These are phyloP conservation scores for Stygiomarasmius scandens DNA, from an alignment of 1,284 basidiomycete genomes.

Conservation along the genomic window DNA sequence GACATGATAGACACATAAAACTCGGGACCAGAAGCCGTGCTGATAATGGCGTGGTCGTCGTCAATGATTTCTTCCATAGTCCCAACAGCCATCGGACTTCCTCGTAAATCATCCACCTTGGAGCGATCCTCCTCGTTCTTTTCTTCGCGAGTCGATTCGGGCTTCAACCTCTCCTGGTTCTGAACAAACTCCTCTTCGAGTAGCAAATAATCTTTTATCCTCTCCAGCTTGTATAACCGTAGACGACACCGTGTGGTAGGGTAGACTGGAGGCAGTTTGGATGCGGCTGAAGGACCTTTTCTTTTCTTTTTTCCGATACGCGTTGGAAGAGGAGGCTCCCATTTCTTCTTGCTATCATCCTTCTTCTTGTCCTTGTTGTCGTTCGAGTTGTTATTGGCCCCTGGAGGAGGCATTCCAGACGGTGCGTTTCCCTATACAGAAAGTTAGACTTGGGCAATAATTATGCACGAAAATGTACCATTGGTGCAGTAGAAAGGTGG, in stretches of 20 bases:
- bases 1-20: slow-evolving; percentile 99
- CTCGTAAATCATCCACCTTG: slow-evolving; percentile 93
- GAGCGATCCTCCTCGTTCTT: slow-evolving; percentile 95
- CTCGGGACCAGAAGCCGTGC: slow-evolving; percentile 93
- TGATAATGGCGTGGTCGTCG: slow-evolving; percentile 99
- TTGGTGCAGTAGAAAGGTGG: slow-evolving; percentile 19
- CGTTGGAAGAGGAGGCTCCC: slow-evolving; percentile 98
- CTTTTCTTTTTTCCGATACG: slow-evolving; percentile 95
- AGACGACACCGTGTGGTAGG: slow-evolving; percentile 96
- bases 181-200: slow-evolving; percentile 98
- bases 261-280: slow-evolving; percentile 91
- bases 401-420: slow-evolving; percentile 61
- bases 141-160: slow-evolving; percentile 84
- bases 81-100: slow-evolving; percentile 96
- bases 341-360: slow-evolving; percentile 87
- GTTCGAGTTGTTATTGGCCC: slow-evolving; percentile 53
- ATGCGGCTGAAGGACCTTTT: slow-evolving; percentile 88
- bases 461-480: slow-evolving; percentile 25
- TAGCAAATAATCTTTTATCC: slow-evolving; percentile 97
- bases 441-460: slow-evolving; percentile 2
- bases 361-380: slow-evolving; percentile 66
- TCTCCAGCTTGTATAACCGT: slow-evolving; percentile 94
- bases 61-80: slow-evolving; percentile 99
- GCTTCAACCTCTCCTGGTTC: slow-evolving; percentile 91
- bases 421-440: slow-evolving; percentile 73